phyloP scores from a whole-genome alignment of 495 filamentous ascomycete species.

The Hypoxylon cercidicola region DNA sequence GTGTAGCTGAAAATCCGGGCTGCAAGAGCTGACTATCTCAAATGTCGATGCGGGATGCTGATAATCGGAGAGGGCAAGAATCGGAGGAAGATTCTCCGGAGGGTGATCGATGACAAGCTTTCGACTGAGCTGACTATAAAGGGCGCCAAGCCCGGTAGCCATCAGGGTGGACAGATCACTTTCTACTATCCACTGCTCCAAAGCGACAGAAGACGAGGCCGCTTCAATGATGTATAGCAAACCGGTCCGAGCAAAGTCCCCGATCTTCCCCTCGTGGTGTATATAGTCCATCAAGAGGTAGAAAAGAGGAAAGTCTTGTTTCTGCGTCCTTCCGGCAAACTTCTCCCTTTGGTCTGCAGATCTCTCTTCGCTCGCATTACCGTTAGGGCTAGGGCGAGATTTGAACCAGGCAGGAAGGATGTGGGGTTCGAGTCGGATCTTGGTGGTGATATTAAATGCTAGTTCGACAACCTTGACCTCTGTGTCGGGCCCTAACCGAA shows the following conservation, averaged over 20 bases:
- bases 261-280: conserved; percentile 89
- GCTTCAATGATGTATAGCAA: conserved; percentile 96
- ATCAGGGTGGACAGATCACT: conserved; percentile 96
- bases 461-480: conserved; percentile 89
- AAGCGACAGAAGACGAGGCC: conserved; percentile 77
- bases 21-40: conserved; percentile 76
- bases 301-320: conserved; percentile 94
- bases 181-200: conserved; percentile 97
- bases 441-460: conserved; percentile 92
- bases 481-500: conserved; percentile 71
- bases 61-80: conserved; percentile 89
- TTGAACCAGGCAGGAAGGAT: conserved; percentile 92
- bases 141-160: conserved; percentile 92
- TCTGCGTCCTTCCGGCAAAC: conserved; percentile 87
- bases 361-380: conserved; percentile 53
- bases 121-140: conserved; percentile 95
- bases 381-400: conserved; percentile 48
- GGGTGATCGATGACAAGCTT: conserved; percentile 71
- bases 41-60: conserved; percentile 66
- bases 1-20: conserved; percentile 76
- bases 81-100: conserved; percentile 74
- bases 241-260: conserved; percentile 97
- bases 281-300: conserved; percentile 96
- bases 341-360: conserved; percentile 64
- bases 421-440: conserved; percentile 87